These are phyloP conservation scores for Mortierella claussenii DNA, from an alignment of 192 early-diverging fungal genomes.

Conservation along the genomic window DNA sequence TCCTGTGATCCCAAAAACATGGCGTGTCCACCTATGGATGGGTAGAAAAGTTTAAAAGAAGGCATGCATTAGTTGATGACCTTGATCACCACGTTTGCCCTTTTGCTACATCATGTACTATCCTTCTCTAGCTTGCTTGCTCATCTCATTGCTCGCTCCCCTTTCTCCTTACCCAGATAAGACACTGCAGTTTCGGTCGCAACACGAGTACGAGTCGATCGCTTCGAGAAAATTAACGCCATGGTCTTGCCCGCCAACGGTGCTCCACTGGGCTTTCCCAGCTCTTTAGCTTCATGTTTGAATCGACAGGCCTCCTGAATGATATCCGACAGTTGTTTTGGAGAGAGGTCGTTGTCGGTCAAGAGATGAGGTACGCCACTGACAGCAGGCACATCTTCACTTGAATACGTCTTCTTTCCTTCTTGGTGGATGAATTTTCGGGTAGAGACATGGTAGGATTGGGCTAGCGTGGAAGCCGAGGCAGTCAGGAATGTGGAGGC, in stretches of 20 bases:
- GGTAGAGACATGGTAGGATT: constrained; percentile 15
- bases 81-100: too few species aligned
- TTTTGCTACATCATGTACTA: too few species aligned
- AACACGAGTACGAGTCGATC: constrained; percentile 95
- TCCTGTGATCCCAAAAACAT: constrained; percentile 96
- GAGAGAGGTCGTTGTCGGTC: constrained; percentile 84
- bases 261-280: constrained; percentile 59
- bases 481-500: background rate
- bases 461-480: constrained; percentile 7
- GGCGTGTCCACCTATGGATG: constrained; percentile 83
- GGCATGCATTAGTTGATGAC: too few species aligned
- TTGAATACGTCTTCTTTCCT: constrained; percentile 33
- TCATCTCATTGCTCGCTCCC: background rate
- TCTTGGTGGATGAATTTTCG: background rate
- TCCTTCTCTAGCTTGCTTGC: too few species aligned
- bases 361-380: constrained; percentile 69
- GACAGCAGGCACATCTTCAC: constrained; percentile 26
- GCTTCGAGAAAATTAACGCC: constrained; percentile 94
- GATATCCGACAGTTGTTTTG: constrained; percentile 80
- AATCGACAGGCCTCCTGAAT: constrained; percentile 82
- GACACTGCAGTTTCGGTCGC: constrained; percentile 93
- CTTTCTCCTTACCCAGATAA: constrained; percentile 68
- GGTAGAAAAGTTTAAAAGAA: too few species aligned
- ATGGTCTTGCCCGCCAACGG: constrained; percentile 88
- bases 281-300: constrained; percentile 77